A percentile compares a stretch with the other conserved stretches of the same genome.
Conservation (phyloP, 352 stramenopile genomes). For the Phytophthora parvispora region DNA sequence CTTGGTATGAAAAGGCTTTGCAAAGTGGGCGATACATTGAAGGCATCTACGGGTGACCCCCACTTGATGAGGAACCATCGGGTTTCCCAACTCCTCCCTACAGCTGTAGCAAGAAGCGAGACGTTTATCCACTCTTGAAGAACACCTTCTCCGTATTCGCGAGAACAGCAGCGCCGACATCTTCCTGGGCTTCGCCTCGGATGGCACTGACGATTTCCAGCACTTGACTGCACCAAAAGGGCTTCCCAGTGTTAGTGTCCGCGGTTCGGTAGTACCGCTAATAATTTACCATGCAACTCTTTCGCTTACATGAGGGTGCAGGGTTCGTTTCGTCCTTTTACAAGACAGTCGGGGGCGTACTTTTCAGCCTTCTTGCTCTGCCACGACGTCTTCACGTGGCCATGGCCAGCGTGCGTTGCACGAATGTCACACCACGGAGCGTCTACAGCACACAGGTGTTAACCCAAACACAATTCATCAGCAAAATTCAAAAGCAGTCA, state of each 20-base stretch:
- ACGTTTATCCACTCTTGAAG: conserved; percentile 42
- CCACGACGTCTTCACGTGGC: conserved; percentile 92
- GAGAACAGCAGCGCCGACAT: conserved; percentile 58
- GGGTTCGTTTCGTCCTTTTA: conserved; percentile 97
- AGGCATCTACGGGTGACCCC: conserved; percentile 15
- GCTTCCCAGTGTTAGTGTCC: too few relatives aligned
- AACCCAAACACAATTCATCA: neutral
- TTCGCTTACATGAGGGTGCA: conserved; percentile 95
- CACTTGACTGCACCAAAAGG: conserved; percentile 81
- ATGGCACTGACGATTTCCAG: conserved; percentile 85
- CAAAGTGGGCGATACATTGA: conserved; percentile 30
- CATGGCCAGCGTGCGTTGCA: conserved; percentile 92
- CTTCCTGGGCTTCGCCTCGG: conserved; percentile 55
- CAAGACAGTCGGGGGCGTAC: conserved; percentile 80
- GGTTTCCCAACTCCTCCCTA: too few relatives aligned
- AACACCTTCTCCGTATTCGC: conserved; percentile 80
- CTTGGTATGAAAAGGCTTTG: conserved; percentile 22
- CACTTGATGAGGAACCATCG: neutral
- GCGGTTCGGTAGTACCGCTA: too few relatives aligned
- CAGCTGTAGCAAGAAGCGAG: neutral
- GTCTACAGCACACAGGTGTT: conserved; percentile 76
- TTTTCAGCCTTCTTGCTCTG: conserved; percentile 95
- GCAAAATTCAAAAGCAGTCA: neutral
- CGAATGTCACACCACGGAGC: conserved; percentile 98
- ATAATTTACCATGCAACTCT: too few relatives aligned